Conservation (phyloP, 495 filamentous ascomycete species). For the Hypoxylon lienhwacheense region DNA sequence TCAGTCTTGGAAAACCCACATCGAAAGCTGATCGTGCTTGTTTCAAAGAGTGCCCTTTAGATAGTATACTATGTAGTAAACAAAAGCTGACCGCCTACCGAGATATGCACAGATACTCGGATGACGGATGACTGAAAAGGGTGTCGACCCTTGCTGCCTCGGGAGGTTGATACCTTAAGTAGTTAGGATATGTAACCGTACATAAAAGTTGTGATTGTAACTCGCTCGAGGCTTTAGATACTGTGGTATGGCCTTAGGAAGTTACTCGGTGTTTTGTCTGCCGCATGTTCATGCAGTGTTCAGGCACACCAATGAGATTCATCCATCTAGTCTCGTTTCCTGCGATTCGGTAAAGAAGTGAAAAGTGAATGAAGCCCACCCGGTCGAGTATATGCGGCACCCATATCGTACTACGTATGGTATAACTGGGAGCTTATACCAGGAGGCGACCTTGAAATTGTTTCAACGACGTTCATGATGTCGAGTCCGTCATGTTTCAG, state of each 20-base stretch:
- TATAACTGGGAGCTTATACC: no score
- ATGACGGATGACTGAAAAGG: background rate
- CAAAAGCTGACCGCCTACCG: constrained; percentile 22
- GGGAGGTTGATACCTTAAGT: no score
- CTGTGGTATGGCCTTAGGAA: constrained; percentile 10
- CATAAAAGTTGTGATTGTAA: constrained; percentile 4
- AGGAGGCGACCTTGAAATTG: constrained; percentile 15
- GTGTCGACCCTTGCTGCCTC: background rate
- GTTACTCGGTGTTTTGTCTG: constrained; percentile 24
- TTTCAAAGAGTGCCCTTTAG: constrained; percentile 32
- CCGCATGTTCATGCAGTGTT: constrained; percentile 28
- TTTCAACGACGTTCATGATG: constrained; percentile 27
- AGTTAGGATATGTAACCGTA: background rate
- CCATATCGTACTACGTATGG: no score
- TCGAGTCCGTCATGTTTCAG: constrained; percentile 31
- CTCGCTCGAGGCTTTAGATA: constrained; percentile 6
- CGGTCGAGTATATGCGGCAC: no score
- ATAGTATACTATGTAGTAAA: no score
- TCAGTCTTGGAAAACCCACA: constrained; percentile 15
- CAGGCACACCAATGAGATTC: constrained; percentile 35
- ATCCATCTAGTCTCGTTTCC: background rate
- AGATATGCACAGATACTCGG: constrained; percentile 26
- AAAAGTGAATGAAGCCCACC: constrained; percentile 10
- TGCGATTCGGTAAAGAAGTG: constrained; percentile 20
- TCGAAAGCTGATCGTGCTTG: constrained; percentile 22